Base-by-base conservation (phyloP, 2,329 filamentous ascomycete genomes). In the Blastomyces percursus region DNA sequence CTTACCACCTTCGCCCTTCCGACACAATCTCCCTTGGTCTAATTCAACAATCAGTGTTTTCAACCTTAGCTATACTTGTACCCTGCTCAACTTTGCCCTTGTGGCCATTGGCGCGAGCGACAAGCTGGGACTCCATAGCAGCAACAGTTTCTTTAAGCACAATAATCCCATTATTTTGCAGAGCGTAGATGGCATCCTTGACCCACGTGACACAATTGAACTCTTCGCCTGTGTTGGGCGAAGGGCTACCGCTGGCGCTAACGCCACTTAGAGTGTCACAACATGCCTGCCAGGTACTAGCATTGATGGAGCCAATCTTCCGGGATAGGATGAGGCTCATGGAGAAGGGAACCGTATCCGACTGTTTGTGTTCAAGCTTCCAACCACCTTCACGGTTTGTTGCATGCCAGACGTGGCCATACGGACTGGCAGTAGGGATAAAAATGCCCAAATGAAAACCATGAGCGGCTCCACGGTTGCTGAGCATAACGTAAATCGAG, bases 381-480 rank as follows among this genome's bases (percentile, higher is more conserved):
- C 62, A 63, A 38, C 62, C 64, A 3, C 64, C 64, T 32, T 63
- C 59, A 38, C 55, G 59, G 52, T 63, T 62, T 1, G 60, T 65
- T 24, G 62, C 62, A 42, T 63, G 62, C 59, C 60, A 65, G 32
- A 56, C 30, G 7, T 50, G 42, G 1, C 61, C 55, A 14, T 16
- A 6, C 0, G 61, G 61, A 14, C 57, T 54, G 1, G 35, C 3
- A 19, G 62, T 63, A 21, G 64, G 62, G 14, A 63, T 62, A 21
- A 65, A 62, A 57, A 65, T 52, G 2, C 59, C 62, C 62, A 55
- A 63, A 52, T 62, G 60, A 46, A 62, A 63, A 19, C 51, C 62
- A 21, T 50, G 62, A 14, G 59, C 19, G 19, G 61, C 61, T 11
- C 61, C 63, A 14, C 61, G 63, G n/a, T 19, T 59, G 32, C 55